Conservation (phyloP, 176 grass and related monocot genomes). For the Microstegium vimineum region DNA sequence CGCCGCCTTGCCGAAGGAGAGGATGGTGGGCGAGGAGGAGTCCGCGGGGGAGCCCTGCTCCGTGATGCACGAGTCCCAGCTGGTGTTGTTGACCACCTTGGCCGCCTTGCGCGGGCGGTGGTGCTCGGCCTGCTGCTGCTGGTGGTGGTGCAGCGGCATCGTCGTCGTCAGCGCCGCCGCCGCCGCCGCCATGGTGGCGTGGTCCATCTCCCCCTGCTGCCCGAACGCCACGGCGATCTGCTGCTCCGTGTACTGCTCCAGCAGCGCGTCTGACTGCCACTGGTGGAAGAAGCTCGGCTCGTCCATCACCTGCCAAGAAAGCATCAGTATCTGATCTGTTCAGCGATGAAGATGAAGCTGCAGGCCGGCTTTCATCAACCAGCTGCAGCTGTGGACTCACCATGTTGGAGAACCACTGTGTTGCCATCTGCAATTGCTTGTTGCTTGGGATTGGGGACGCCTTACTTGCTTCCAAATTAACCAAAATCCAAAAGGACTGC, state of each 20-base stretch:
- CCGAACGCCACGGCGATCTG: constrained; percentile 70
- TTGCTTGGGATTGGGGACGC: background rate
- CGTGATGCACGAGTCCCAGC: constrained; percentile 93
- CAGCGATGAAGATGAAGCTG: background rate
- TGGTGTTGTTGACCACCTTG: constrained; percentile 49
- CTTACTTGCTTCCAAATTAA: background rate
- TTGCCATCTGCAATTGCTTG: constrained; percentile 48
- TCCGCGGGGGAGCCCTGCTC: constrained; percentile 67
- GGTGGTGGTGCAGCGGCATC: background rate
- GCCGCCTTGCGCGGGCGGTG: constrained; percentile 51
- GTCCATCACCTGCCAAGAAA: constrained; percentile 54
- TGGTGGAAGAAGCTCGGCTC: constrained; percentile 83
- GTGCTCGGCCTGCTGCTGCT: constrained; percentile 23
- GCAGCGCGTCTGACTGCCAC: constrained; percentile 65
- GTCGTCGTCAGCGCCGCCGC: too few relatives aligned
- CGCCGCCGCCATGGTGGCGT: too few relatives aligned
- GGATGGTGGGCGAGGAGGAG: constrained; percentile 74
- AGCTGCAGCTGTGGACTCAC: constrained; percentile 12
- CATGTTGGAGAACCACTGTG: constrained; percentile 80
- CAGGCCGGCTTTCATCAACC: background rate
- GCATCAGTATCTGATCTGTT: background rate
- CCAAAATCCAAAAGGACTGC: constrained; percentile 21
- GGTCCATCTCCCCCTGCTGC: constrained; percentile 48
- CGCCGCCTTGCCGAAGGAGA: constrained; percentile 54
- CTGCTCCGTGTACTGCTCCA: constrained; percentile 71